These are phyloP conservation scores for Suhomyces taliae DNA, from an alignment of 1,139 yeast species.

Conservation along the genomic window DNA sequence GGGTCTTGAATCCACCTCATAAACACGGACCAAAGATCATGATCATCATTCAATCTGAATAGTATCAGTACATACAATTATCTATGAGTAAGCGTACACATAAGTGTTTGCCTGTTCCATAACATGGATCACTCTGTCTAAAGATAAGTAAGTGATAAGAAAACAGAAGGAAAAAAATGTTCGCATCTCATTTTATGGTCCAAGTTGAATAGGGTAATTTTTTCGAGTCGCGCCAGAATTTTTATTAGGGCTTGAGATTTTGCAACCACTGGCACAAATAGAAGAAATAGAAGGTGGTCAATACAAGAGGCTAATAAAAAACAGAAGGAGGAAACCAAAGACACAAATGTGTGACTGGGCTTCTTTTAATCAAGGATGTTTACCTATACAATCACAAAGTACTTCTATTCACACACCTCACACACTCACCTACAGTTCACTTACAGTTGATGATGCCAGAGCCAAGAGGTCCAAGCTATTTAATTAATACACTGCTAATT, in stretches of 20 bases:
- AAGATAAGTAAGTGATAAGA: slow-evolving; percentile 4
- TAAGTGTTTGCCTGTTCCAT: slow-evolving; percentile 50
- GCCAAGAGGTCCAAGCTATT: too few relatives aligned
- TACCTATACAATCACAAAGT: too few relatives aligned
- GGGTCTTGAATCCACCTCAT: slow-evolving; percentile 94
- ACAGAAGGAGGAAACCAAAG: background rate
- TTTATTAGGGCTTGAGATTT: slow-evolving; percentile 8
- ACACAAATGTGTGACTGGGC: too few relatives aligned
- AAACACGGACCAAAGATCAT: slow-evolving; percentile 90
- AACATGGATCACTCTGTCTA: too few relatives aligned
- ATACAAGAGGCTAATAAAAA: background rate
- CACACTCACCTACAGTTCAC: too few relatives aligned
- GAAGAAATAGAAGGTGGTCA: background rate
- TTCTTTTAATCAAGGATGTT: too few relatives aligned
- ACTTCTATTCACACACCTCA: too few relatives aligned
- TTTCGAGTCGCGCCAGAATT: slow-evolving; percentile 5
- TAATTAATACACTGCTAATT: too few relatives aligned
- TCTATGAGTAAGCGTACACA: slow-evolving; percentile 62
- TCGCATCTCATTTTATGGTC: background rate
- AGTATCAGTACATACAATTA: background rate
- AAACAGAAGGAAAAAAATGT: slow-evolving; percentile 5
- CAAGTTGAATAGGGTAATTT: background rate
- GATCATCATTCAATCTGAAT: slow-evolving; percentile 55
- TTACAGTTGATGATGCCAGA: too few relatives aligned
- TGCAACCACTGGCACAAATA: background rate